These are phyloP conservation scores for Lactarius trivialis DNA, from an alignment of 768 basidiomycete genomes.

Conservation along the genomic window DNA sequence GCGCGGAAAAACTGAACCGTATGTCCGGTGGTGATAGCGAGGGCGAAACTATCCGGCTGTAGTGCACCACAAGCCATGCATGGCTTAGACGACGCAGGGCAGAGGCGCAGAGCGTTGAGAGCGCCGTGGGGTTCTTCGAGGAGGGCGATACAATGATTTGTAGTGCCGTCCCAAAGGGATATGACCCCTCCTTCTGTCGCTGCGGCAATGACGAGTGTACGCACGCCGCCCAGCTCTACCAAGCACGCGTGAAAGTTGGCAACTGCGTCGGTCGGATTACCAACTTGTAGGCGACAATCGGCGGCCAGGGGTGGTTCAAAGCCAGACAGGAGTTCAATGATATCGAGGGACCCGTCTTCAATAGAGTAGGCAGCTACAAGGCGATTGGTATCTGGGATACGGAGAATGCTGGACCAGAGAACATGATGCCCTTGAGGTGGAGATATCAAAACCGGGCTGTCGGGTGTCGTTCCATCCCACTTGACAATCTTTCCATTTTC, in stretches of 20 bases:
- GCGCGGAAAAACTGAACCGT: conserved; percentile 60
- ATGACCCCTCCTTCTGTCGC: conserved; percentile 61
- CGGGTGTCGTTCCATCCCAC: conserved; percentile 38
- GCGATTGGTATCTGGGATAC: conserved; percentile 40
- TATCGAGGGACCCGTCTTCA: conserved; percentile 60
- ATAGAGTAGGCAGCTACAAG: conserved; percentile 53
- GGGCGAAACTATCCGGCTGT: conserved; percentile 55
- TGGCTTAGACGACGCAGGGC: conserved; percentile 43
- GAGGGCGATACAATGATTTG: conserved; percentile 54
- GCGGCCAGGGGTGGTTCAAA: conserved; percentile 34
- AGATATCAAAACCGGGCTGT: conserved; percentile 34
- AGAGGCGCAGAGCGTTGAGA: conserved; percentile 56
- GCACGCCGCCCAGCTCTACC: conserved; percentile 44
- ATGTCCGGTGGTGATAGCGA: conserved; percentile 61
- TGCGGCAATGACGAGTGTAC: conserved; percentile 50
- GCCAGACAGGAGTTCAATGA: conserved; percentile 44
- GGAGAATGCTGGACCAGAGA: conserved; percentile 43
- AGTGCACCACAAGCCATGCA: conserved; percentile 71
- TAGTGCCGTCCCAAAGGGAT: conserved; percentile 70
- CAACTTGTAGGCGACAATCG: conserved; percentile 50
- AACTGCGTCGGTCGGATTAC: conserved; percentile 50
- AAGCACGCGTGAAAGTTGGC: conserved; percentile 47
- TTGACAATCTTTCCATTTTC: conserved; percentile 52
- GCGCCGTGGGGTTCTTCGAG: conserved; percentile 54
- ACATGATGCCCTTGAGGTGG: conserved; percentile 41